Evolutionary conservation across 345 rosid genomes (phyloP).

Genomic region (Jatropha curcas): DNA sequence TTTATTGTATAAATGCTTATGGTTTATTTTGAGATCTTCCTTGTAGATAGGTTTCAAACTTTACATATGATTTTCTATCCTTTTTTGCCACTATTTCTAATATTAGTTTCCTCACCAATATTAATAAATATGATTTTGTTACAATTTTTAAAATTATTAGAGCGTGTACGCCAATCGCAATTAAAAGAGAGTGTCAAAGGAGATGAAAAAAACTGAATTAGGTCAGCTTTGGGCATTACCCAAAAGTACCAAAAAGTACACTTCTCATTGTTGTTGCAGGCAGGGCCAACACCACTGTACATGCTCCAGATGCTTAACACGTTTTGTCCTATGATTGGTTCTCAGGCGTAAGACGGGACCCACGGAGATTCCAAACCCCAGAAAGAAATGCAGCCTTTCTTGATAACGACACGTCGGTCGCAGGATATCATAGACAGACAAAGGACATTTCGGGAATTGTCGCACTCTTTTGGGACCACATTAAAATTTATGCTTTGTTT

Average conservation of each 20-base stretch:
- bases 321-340: not conserved
- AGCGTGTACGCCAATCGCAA: too few relatives aligned
- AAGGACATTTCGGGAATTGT: conserved; percentile 19
- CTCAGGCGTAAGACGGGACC: not conserved
- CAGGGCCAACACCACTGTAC: not conserved
- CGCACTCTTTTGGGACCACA: not conserved
- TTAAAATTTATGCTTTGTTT: too few relatives aligned
- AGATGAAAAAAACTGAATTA: too few relatives aligned
- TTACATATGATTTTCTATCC: too few relatives aligned
- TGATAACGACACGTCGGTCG: conserved; percentile 42
- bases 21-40: too few relatives aligned
- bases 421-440: conserved; percentile 28
- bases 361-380: conserved; percentile 13
- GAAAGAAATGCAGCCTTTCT: conserved; percentile 32
- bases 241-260: conserved; percentile 22
- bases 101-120: too few relatives aligned
- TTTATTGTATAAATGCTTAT: too few relatives aligned
- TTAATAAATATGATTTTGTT: too few relatives aligned
- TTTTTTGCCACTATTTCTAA: too few relatives aligned
- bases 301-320: not conserved
- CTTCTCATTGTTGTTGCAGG: not conserved
- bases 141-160: too few relatives aligned
- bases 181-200: not conserved
- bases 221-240: not conserved
- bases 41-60: not conserved